Percentiles rank a stretch among this genome's conserved stretches.
Conservation (phyloP, 192 early-diverging fungal genomes). For the Linnemannia exigua region DNA sequence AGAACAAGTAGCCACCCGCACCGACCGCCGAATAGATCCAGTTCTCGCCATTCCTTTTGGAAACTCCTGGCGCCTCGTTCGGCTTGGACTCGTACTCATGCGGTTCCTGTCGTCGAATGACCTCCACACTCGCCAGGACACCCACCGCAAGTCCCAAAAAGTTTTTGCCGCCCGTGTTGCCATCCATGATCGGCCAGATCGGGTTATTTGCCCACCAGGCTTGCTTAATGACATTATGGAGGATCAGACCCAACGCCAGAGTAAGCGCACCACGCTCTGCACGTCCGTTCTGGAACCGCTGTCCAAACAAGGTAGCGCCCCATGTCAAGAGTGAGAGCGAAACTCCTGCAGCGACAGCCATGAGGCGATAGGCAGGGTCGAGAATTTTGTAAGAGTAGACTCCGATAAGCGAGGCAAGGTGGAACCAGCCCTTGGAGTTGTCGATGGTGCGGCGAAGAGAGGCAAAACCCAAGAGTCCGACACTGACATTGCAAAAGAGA, state of each 20-base stretch:
- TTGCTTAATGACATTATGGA: slow-evolving; percentile 74
- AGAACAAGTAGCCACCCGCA: slow-evolving; percentile 73
- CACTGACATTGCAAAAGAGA: slow-evolving; percentile 70
- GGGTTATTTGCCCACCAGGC: slow-evolving; percentile 81
- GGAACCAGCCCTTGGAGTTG: slow-evolving; percentile 63
- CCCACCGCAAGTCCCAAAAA: slow-evolving; percentile 69
- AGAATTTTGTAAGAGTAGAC: slow-evolving; percentile 68
- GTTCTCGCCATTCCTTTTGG: neutral
- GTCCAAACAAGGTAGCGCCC: slow-evolving; percentile 66
- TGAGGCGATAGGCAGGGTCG: slow-evolving; percentile 68
- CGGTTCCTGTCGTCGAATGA: slow-evolving; percentile 55
- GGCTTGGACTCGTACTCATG: slow-evolving; percentile 14
- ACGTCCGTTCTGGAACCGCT: slow-evolving; percentile 55
- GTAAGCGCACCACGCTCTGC: slow-evolving; percentile 69
- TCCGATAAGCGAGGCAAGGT: slow-evolving; percentile 69
- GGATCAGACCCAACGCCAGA: slow-evolving; percentile 75
- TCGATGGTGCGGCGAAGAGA: slow-evolving; percentile 60
- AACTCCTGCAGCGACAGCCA: slow-evolving; percentile 66
- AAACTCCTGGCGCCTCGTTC: neutral
- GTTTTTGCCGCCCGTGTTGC: slow-evolving; percentile 75
- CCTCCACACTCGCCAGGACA: slow-evolving; percentile 65
- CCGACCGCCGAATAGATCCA: slow-evolving; percentile 67
- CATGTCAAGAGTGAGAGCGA: slow-evolving; percentile 67
- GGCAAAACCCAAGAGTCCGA: slow-evolving; percentile 68
- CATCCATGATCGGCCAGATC: slow-evolving; percentile 82